A percentile compares a stretch with the other conserved stretches of the same genome.
Conservation (phyloP, 371 early-diverging fungal species). For the Saksenaea vasiformis region DNA sequence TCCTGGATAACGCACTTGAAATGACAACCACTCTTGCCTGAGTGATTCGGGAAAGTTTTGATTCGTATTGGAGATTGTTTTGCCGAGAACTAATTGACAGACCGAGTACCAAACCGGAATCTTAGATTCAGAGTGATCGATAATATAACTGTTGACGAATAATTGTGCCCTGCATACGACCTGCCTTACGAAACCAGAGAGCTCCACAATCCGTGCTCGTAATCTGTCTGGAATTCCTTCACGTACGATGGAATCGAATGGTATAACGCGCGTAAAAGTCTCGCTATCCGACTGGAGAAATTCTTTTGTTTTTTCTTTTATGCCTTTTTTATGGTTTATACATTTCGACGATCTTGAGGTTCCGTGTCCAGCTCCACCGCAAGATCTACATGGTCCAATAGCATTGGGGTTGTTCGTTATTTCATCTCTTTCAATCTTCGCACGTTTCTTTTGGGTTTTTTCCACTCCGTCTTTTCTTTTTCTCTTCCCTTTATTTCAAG, state of each 20-base stretch:
- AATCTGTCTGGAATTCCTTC: neutral
- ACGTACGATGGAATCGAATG: neutral
- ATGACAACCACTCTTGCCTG: neutral
- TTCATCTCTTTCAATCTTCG: too few relatives aligned
- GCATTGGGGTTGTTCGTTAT: too few relatives aligned
- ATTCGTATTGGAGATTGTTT: neutral
- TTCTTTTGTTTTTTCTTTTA: neutral
- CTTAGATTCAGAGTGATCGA: neutral
- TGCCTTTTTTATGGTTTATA: neutral
- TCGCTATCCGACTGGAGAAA: neutral
- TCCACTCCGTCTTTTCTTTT: too few relatives aligned
- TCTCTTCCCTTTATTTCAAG: too few relatives aligned
- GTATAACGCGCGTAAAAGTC: neutral
- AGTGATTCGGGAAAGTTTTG: neutral
- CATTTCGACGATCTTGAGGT: neutral
- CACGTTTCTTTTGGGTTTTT: too few relatives aligned
- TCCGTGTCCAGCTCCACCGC: neutral
- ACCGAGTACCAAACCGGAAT: neutral
- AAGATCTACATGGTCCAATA: neutral
- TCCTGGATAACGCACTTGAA: neutral
- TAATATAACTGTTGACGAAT: neutral
- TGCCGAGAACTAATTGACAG: neutral
- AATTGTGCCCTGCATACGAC: neutral
- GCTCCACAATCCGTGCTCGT: neutral
- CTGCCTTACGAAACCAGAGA: neutral